Evolutionary conservation across 139 green algal species (phyloP).

Genomic region (Yamagishiella unicocca): DNA sequence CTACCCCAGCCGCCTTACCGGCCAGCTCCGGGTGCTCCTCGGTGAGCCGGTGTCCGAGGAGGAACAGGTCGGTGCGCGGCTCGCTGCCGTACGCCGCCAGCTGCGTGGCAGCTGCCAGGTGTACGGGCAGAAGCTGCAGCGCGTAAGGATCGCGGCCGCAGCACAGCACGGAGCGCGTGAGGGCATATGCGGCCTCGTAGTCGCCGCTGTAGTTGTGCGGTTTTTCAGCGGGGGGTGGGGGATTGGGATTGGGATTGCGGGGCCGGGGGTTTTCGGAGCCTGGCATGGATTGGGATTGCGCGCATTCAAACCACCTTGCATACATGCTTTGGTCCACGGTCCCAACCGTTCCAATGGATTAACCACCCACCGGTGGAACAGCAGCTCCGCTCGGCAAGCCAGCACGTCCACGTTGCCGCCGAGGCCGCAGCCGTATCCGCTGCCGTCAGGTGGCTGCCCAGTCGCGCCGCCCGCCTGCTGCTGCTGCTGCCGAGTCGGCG

Average conservation of each 20-base stretch:
- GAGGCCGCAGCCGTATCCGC: constrained; percentile 71
- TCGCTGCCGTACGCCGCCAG: constrained; percentile 62
- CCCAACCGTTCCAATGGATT: no score
- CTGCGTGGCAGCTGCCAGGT: constrained; percentile 86
- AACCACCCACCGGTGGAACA: constrained; percentile 61
- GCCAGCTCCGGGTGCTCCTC: constrained; percentile 88
- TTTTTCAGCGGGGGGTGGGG: no score
- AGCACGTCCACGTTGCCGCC: constrained; percentile 80
- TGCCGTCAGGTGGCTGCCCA: background rate
- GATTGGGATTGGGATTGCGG: no score
- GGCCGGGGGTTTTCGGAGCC: no score
- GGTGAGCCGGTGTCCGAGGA: constrained; percentile 79
- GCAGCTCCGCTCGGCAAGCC: constrained; percentile 78
- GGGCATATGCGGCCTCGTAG: constrained; percentile 41
- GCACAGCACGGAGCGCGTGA: constrained; percentile 76
- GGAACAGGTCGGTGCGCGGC: constrained; percentile 28
- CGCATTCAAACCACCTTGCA: no score
- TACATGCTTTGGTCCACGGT: no score
- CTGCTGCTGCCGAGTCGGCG: constrained; percentile 3
- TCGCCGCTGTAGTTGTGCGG: constrained; percentile 28
- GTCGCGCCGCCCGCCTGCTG: background rate
- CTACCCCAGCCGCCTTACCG: constrained; percentile 55
- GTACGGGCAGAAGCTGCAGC: constrained; percentile 71
- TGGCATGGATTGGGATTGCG: no score
- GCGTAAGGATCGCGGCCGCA: constrained; percentile 79